Base-by-base conservation (phyloP, 2,329 filamentous ascomycete species). In the Xylariaceae sp. region DNA sequence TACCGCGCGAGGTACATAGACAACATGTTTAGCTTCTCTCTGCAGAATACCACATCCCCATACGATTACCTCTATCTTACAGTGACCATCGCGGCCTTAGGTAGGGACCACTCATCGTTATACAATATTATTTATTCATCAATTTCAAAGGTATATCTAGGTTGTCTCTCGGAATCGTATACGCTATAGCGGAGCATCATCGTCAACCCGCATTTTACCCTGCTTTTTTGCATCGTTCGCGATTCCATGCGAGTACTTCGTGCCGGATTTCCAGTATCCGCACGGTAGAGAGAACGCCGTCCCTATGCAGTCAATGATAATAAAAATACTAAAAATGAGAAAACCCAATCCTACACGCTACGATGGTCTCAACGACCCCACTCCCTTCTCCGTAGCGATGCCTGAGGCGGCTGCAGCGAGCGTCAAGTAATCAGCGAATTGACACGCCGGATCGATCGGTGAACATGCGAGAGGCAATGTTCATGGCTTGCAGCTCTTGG, bases 401-500 rank as follows among this genome's bases (percentile, higher is more conserved):
- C 4, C 4, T 7, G 22, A 27, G 22, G 22, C 22, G 7, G n/a
- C n/a, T n/a, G 22, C 22, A 27, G 22, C 22, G 22, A 27, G 22
- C 22, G 7, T 27, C 11, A 11, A 19, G 11, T 11, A 19, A 42
- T 71, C 71, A 87, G 57, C 87, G 80, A 56, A 90, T 82, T 39
- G 83, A 84, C 49, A 89, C 83, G 47, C 87, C 87, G 14, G 86
- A 90, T 51, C 87, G 76, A 67, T 89, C 88, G 36, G 92, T 97
- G 69, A 95, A 99, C 90, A 99, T 92, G 68, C 94, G 86, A 31
- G 92, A 87, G 11, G 94, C 92, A 69, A 99, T 97, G 71, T 97
- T 97, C 94, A 99, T 99, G 44, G 90, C 86, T 66, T 91, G 89
- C 60, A 99, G 76, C 75, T 99, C 94, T 75, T 99, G 94, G 85